Evolutionary conservation across 345 rosid species (phyloP), one percentile per base, ranked within the genome.

Genomic region (Anastatica hierochuntica): DNA sequence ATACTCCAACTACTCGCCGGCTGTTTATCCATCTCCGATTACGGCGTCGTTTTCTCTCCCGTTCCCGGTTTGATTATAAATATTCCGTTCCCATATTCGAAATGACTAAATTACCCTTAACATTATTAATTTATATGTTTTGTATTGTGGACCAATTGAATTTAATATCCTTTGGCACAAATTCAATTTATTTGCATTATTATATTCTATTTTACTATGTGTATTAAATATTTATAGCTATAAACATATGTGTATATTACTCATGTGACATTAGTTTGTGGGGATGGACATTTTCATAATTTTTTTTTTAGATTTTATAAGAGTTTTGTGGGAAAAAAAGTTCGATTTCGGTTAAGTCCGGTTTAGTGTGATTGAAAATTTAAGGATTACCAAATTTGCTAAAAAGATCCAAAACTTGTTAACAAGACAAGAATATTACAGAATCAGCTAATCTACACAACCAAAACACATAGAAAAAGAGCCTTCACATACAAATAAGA

Each of bases 1-100:
- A 92, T 92, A 77, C 98, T 88, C 97, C 97, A 88, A 71, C 98
- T 92, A 74, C 85, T 92, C 50, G 83, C 72, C 47, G 77, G 62
- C 7, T 63, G 71, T 4, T 66, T 61, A 46, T 73, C 81, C 87
- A 78, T 79, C 10, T 34, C 41, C 6, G 6, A 8, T 9, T 16
- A 33, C 69, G 69, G 13, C 19, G 63, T 41, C 63, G 56, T 46
- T 54, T 8, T 1, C 2, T 10, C 6, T 1, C 24, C 44, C 20
- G 8, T 57, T 53, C 34, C 46, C 30, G 56, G 34, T 4, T 41
- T 7, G 20, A 42, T 36, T 24, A 20, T 29, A 12, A 17, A 21
- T 31, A 5, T 14, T 24, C 6, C 6, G 26, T 8, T 40, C 2
- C 7, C 3, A 8, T 14, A 0, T 7, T 0, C 1, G 8, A 9